Percentiles rank a stretch among this genome's conserved stretches.
phyloP scores from a whole-genome alignment of 176 grass and related monocot species.

The Pontederia paniculata region DNA sequence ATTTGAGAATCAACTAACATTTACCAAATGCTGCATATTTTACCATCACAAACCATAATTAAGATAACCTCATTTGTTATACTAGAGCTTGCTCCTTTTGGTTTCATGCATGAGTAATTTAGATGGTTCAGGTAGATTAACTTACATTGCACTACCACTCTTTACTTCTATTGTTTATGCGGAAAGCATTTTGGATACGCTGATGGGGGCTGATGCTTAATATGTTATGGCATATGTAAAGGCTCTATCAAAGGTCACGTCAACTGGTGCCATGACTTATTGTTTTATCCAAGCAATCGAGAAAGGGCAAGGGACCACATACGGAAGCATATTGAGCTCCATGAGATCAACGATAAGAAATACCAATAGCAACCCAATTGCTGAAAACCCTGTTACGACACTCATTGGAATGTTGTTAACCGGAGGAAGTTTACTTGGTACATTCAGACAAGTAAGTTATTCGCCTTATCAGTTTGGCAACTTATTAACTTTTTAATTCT shows the following conservation, averaged over 20 bases:
- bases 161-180: too few species aligned
- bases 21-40: too few species aligned
- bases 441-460: constrained; percentile 58
- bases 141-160: too few species aligned
- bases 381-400: constrained; percentile 35
- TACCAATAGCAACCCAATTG: constrained; percentile 37
- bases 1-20: too few species aligned
- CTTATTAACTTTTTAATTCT: too few species aligned
- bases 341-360: constrained; percentile 75
- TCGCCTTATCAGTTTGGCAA: background rate
- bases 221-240: constrained; percentile 11
- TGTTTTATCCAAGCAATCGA: constrained; percentile 99
- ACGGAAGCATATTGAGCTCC: constrained; percentile 69
- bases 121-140: too few species aligned
- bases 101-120: too few species aligned
- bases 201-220: too few species aligned
- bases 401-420: constrained; percentile 74
- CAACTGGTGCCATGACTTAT: constrained; percentile 93
- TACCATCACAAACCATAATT: too few species aligned
- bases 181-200: too few species aligned
- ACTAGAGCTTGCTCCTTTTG: too few species aligned
- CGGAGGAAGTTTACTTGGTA: constrained; percentile 44
- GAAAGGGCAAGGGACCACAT: constrained; percentile 48
- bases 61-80: too few species aligned
- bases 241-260: constrained; percentile 84